These are phyloP conservation scores for Sordariomycetes sp. DNA, from an alignment of 2,329 filamentous ascomycete genomes.

Conservation along the genomic window DNA sequence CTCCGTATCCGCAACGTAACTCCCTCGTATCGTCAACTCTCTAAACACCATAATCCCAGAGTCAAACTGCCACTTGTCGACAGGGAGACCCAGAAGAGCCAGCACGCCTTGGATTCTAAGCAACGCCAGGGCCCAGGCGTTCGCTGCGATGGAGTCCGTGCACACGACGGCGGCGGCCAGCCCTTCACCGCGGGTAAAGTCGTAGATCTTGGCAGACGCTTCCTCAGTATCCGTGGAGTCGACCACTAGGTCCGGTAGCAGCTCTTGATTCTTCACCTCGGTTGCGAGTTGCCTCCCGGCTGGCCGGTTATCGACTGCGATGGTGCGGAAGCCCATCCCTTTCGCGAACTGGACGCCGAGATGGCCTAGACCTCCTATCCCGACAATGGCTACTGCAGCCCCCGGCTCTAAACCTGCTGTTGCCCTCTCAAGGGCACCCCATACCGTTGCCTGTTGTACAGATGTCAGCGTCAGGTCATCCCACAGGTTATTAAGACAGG, in stretches of 20 bases:
- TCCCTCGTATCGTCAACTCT: slow-evolving; percentile 16
- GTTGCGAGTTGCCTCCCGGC: slow-evolving; percentile 15
- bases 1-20: slow-evolving; percentile 16
- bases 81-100: slow-evolving; percentile 16
- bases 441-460: slow-evolving; percentile 15
- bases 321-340: slow-evolving; percentile 18
- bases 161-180: slow-evolving; percentile 17
- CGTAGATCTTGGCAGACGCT: slow-evolving; percentile 11
- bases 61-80: slow-evolving; percentile 18
- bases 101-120: slow-evolving; percentile 15
- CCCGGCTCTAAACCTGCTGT: slow-evolving; percentile 11
- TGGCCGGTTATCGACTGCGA: slow-evolving; percentile 19
- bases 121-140: slow-evolving; percentile 14
- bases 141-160: slow-evolving; percentile 16
- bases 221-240: slow-evolving; percentile 10
- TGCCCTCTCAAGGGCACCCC: slow-evolving; percentile 17
- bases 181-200: slow-evolving; percentile 16
- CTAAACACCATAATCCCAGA: slow-evolving; percentile 14
- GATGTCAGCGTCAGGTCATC: not conserved
- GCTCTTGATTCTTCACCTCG: slow-evolving; percentile 10
- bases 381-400: slow-evolving; percentile 16
- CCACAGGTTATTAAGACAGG: too few relatives aligned
- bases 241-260: slow-evolving; percentile 14
- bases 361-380: slow-evolving; percentile 20
- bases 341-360: slow-evolving; percentile 21